Percentiles rank a stretch among this genome's conserved stretches.
phyloP scores from a whole-genome alignment of 2,329 filamentous ascomycete species.

The Clonostachys solani region DNA sequence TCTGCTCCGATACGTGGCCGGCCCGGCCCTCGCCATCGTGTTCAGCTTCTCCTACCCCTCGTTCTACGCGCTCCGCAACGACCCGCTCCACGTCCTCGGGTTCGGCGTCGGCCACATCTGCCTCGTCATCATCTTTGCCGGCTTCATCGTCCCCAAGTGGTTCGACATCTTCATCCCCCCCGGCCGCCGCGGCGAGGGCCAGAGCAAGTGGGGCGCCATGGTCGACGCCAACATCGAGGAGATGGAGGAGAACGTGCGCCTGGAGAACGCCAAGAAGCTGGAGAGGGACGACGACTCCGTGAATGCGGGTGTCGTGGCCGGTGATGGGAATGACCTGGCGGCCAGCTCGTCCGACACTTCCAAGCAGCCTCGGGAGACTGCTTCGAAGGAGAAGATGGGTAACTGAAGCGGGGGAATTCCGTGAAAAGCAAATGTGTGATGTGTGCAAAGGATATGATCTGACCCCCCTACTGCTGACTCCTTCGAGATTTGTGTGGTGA shows the following conservation, averaged over 20 bases:
- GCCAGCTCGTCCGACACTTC: no score
- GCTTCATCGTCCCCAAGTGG: constrained; percentile 48
- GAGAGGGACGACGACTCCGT: neutral
- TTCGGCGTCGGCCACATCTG: constrained; percentile 42
- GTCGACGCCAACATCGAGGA: constrained; percentile 3
- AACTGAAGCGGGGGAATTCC: no score
- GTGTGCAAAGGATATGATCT: no score
- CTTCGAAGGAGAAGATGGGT: no score
- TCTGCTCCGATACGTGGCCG: constrained; percentile 43
- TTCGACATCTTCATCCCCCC: constrained; percentile 47
- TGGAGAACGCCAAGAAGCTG: constrained; percentile 2
- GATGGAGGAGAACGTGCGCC: constrained; percentile 2
- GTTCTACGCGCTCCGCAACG: constrained; percentile 40
- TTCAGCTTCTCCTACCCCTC: constrained; percentile 46
- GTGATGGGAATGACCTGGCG: no score
- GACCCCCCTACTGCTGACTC: no score
- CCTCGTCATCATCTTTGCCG: constrained; percentile 38
- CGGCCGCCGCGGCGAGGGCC: constrained; percentile 38
- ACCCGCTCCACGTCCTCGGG: constrained; percentile 44
- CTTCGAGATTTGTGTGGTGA: no score
- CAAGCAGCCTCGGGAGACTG: no score
- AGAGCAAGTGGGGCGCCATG: constrained; percentile 14
- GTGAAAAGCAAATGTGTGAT: no score
- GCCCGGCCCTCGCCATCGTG: constrained; percentile 44
- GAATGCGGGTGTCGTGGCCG: no score